Conservation (phyloP, 2,329 filamentous ascomycete genomes). For the Chaetomiaceae sp. region DNA sequence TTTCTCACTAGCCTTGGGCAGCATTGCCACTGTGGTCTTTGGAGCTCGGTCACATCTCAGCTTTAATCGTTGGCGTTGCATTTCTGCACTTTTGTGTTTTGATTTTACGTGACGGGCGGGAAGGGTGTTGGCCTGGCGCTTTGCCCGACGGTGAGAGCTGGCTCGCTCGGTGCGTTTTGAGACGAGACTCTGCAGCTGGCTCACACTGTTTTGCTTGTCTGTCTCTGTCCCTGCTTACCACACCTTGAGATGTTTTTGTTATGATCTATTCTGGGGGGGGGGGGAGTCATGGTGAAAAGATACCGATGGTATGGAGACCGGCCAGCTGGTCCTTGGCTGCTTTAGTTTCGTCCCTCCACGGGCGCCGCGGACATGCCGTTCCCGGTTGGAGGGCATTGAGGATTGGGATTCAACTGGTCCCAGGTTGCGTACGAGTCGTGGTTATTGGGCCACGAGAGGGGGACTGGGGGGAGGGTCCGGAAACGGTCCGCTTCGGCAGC, state of each 20-base stretch:
- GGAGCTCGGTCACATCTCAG: slow-evolving; percentile 1
- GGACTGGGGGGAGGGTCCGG: not conserved
- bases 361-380: not conserved
- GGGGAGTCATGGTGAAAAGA: too few relatives aligned
- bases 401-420: not conserved
- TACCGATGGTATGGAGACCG: not conserved
- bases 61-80: not conserved
- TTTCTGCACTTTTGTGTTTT: not conserved
- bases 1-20: slow-evolving; percentile 4
- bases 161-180: too few relatives aligned
- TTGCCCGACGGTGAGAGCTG: not conserved
- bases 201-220: too few relatives aligned
- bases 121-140: too few relatives aligned
- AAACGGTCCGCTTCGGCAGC: not conserved
- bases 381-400: not conserved
- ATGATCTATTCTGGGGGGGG: too few relatives aligned
- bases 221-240: too few relatives aligned
- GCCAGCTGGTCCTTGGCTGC: not conserved
- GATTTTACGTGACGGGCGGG: not conserved
- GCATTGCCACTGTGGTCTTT: slow-evolving; percentile 9
- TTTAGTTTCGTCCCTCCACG: too few relatives aligned
- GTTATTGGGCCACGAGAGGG: not conserved
- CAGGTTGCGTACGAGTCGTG: not conserved
- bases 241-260: too few relatives aligned
- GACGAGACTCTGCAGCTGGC: too few relatives aligned